Evolutionary conservation across 2,329 filamentous ascomycete genomes (phyloP).

Genomic region (Aureobasidium melanogenum): DNA sequence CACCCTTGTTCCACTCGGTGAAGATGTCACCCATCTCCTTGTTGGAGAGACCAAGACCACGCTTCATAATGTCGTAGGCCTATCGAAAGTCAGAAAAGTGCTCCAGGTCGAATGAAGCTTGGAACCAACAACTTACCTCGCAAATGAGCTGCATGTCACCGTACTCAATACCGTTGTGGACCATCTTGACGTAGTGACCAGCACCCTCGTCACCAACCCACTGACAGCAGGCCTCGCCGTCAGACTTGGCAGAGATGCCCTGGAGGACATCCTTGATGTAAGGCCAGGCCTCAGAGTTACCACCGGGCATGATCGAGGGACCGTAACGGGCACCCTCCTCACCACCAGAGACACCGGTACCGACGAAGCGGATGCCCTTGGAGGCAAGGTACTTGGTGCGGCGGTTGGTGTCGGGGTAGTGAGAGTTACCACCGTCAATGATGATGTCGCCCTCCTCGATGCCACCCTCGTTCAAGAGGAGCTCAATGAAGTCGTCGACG

Average conservation of each 20-base stretch:
- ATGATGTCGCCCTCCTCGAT: slow-evolving; percentile 89
- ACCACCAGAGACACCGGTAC: slow-evolving; percentile 94
- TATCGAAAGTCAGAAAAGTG: slow-evolving; percentile 31
- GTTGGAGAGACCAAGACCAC: slow-evolving; percentile 75
- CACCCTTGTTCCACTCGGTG: slow-evolving; percentile 95
- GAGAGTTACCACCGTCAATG: slow-evolving; percentile 98
- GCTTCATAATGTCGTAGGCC: slow-evolving; percentile 99
- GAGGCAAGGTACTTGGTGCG: slow-evolving; percentile 75
- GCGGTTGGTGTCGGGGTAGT: slow-evolving; percentile 98
- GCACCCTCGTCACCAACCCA: slow-evolving; percentile 99
- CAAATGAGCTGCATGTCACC: slow-evolving; percentile 99
- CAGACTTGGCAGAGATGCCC: slow-evolving; percentile 93
- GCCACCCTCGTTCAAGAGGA: slow-evolving; percentile 59
- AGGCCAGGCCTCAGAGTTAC: slow-evolving; percentile 96
- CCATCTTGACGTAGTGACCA: slow-evolving; percentile 99
- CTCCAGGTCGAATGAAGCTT: neutral
- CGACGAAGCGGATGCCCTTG: slow-evolving; percentile 94
- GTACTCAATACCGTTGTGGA: slow-evolving; percentile 99
- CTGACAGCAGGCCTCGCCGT: slow-evolving; percentile 95
- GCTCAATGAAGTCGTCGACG: slow-evolving; percentile 98
- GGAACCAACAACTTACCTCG: slow-evolving; percentile 56
- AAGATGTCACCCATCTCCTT: slow-evolving; percentile 97
- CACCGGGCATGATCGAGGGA: slow-evolving; percentile 96
- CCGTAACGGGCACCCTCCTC: slow-evolving; percentile 98
- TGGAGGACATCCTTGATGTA: slow-evolving; percentile 99